phyloP scores from a whole-genome alignment of 2,329 filamentous ascomycete species.

The Penicillium glabrum region DNA sequence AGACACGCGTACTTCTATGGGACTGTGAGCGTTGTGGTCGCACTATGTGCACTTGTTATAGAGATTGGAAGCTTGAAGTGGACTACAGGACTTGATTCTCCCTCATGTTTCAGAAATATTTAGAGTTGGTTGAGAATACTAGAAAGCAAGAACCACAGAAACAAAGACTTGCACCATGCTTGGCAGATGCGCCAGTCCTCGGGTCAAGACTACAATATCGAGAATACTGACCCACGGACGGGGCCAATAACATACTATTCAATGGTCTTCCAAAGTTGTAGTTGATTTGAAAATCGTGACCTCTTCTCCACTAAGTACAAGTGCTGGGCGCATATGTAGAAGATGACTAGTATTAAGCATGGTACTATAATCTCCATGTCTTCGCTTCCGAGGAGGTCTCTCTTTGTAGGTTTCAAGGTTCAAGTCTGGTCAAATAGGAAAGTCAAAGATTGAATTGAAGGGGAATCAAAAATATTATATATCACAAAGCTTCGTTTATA shows the following conservation, averaged over 20 bases:
- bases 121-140: not conserved
- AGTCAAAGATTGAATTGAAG: not conserved
- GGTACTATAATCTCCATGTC: not conserved
- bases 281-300: too few relatives aligned
- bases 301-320: not conserved
- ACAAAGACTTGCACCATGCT: not conserved
- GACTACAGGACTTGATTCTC: slow-evolving; percentile 57
- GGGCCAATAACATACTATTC: not conserved
- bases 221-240: not conserved
- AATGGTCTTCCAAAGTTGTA: too few relatives aligned
- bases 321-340: too few relatives aligned
- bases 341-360: too few relatives aligned
- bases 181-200: not conserved
- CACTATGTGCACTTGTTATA: slow-evolving; percentile 54
- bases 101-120: slow-evolving; percentile 1
- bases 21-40: not conserved
- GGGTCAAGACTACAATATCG: not conserved
- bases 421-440: not conserved
- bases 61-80: slow-evolving; percentile 76
- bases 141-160: too few relatives aligned
- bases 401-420: not conserved
- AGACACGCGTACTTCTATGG: slow-evolving; percentile 65
- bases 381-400: not conserved
- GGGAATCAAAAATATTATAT: not conserved
- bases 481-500: not conserved